phyloP scores from a whole-genome alignment of 768 basidiomycete species.

The Tulasnella calospora region DNA sequence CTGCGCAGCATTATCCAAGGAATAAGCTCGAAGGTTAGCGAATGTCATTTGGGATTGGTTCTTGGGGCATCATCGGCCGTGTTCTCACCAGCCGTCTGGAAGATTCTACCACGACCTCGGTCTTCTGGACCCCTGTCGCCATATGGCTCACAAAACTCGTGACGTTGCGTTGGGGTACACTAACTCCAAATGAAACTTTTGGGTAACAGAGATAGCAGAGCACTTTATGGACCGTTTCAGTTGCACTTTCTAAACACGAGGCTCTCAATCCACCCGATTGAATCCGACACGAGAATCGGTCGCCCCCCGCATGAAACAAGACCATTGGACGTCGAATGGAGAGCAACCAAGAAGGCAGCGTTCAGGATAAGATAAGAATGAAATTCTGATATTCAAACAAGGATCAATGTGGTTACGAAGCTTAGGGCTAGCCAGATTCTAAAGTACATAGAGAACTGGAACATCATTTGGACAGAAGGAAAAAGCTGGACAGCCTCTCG shows the following conservation, averaged over 20 bases:
- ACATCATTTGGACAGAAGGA: constrained; percentile 3
- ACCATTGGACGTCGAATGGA: neutral
- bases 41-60: neutral
- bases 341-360: too few species aligned
- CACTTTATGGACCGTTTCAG: neutral
- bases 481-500: constrained; percentile 2
- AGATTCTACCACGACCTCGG: neutral
- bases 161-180: neutral
- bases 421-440: neutral
- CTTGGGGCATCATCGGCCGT: neutral
- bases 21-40: neutral
- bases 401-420: neutral
- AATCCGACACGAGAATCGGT: neutral
- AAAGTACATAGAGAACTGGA: neutral
- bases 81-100: neutral
- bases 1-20: neutral
- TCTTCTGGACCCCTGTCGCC: neutral
- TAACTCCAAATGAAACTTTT: neutral
- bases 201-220: neutral
- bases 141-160: neutral
- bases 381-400: neutral
- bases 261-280: neutral
- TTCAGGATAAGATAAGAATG: neutral
- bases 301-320: neutral
- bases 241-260: neutral